Evolutionary conservation across 257 asterid genomes (phyloP).

Genomic region (Nyctanthes arbortristis): DNA sequence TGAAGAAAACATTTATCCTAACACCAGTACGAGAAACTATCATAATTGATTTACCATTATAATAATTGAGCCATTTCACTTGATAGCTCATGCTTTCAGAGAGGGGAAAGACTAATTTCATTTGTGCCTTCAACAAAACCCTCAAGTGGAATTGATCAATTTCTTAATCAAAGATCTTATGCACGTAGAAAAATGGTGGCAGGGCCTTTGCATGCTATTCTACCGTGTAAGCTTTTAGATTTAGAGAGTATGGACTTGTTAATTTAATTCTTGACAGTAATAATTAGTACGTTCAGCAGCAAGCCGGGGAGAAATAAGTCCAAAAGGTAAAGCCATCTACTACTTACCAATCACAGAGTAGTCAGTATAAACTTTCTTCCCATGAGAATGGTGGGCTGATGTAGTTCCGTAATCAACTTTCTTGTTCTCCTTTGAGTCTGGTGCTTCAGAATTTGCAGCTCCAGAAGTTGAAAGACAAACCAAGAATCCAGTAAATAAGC

Average conservation of each 20-base stretch:
- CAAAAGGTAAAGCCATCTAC: constrained; percentile 13
- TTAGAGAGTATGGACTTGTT: no score
- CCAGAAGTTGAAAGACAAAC: constrained; percentile 62
- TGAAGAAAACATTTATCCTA: background rate
- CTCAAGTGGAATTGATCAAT: no score
- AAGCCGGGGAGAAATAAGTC: background rate
- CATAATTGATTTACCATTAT: background rate
- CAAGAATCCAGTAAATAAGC: constrained; percentile 53
- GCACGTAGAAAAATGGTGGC: no score
- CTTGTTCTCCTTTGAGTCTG: constrained; percentile 40
- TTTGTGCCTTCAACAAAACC: no score
- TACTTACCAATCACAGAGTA: constrained; percentile 75
- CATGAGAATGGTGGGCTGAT: constrained; percentile 41
- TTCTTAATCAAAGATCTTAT: no score
- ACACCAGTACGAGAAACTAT: background rate
- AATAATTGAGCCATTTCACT: background rate
- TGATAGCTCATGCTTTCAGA: no score
- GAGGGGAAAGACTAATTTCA: no score
- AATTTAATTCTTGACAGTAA: background rate
- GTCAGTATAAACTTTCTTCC: constrained; percentile 65
- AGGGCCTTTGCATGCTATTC: no score
- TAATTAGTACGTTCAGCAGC: background rate
- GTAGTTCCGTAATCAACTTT: constrained; percentile 31
- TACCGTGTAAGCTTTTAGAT: background rate
- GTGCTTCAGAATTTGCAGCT: constrained; percentile 62